These are phyloP conservation scores for Wickerhamomyces alni DNA, from an alignment of 805 yeast species.

Conservation along the genomic window DNA sequence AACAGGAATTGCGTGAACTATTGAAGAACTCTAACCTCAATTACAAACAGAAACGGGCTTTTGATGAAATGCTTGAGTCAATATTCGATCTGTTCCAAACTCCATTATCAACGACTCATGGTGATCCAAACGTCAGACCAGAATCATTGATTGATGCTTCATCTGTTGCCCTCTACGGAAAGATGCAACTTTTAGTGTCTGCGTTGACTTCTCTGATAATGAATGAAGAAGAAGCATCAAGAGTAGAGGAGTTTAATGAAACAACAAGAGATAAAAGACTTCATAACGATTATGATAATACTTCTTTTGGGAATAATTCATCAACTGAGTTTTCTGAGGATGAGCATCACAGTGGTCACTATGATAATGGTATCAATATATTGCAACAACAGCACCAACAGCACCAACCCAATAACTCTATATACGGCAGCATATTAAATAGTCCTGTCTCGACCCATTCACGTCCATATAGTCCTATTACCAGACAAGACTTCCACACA, in stretches of 20 bases:
- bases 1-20: slow-evolving; percentile 22
- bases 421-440: too few species aligned
- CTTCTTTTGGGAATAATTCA: not conserved
- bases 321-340: slow-evolving; percentile 2
- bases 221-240: slow-evolving; percentile 17
- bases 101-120: slow-evolving; percentile 7
- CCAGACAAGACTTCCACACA: not conserved
- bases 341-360: not conserved
- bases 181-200: slow-evolving; percentile 28
- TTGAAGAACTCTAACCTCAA: slow-evolving; percentile 14
- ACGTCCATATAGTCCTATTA: not conserved
- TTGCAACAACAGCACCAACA: too few species aligned
- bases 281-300: not conserved
- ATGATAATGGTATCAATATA: not conserved
- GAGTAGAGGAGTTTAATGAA: slow-evolving; percentile 6
- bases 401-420: too few species aligned
- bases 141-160: slow-evolving; percentile 25
- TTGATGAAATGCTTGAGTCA: slow-evolving; percentile 15
- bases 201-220: slow-evolving; percentile 28
- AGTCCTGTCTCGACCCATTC: too few species aligned
- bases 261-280: not conserved
- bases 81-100: slow-evolving; percentile 24
- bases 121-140: not conserved
- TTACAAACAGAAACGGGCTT: slow-evolving; percentile 14
- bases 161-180: slow-evolving; percentile 21